phyloP scores from a whole-genome alignment of 805 yeast species.

The Candida maris region DNA sequence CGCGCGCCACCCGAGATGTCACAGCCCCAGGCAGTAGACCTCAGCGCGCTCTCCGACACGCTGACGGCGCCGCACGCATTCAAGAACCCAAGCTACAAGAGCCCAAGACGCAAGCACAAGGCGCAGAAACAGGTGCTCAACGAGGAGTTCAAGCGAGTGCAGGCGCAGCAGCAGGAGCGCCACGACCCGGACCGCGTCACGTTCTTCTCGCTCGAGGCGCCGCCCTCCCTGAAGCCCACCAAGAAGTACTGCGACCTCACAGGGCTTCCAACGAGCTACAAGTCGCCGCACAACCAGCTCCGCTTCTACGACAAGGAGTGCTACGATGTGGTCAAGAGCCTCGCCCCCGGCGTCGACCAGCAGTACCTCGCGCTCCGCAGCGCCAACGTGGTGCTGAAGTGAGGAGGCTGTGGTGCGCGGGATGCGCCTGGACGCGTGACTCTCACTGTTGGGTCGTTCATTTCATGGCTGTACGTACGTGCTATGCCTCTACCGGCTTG shows the following conservation, averaged over 20 bases:
- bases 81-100: constrained; percentile 52
- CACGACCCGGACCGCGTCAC: constrained; percentile 50
- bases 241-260: constrained; percentile 92
- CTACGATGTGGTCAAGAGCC: constrained; percentile 66
- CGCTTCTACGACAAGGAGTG: constrained; percentile 83
- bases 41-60: constrained; percentile 32
- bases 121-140: constrained; percentile 66
- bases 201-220: constrained; percentile 70
- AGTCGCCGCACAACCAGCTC: constrained; percentile 67
- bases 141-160: constrained; percentile 74
- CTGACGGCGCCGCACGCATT: constrained; percentile 47
- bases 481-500: too few species aligned
- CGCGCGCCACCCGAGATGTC: too few species aligned
- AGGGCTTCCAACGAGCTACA: constrained; percentile 77
- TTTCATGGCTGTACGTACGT: too few species aligned
- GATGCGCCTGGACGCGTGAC: too few species aligned
- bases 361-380: constrained; percentile 83
- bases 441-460: too few species aligned
- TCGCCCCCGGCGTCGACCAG: constrained; percentile 92
- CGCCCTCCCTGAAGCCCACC: constrained; percentile 79
- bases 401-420: constrained; percentile 9
- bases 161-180: constrained; percentile 33
- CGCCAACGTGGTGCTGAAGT: constrained; percentile 78
- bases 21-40: constrained; percentile 3
- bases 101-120: constrained; percentile 62